Evolutionary conservation across 345 rosid species (phyloP), one percentile per base, ranked within the genome.

Genomic region (Eucalyptus sp.): DNA sequence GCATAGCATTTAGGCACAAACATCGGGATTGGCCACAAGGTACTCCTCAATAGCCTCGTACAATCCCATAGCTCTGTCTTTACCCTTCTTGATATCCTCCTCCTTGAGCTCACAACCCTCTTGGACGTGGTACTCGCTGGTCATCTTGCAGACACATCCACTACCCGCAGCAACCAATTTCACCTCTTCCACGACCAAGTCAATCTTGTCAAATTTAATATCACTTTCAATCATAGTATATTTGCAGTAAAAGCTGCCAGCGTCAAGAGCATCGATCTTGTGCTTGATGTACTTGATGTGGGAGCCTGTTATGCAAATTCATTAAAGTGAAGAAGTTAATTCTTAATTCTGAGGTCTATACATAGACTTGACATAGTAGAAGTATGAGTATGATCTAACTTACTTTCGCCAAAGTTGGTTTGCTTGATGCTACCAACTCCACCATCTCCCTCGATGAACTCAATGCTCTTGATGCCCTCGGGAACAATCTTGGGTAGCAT

Each of bases 21-120:
- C 89, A 20, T 88, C 90, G 33, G 92, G 93, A 37, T 92, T 90
- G 2, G 93, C 91, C 60, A 87, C n/a, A 31, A 92, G 89, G 90
- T 92, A 91, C 2, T 89, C 91, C 48, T 90, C 93, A 29, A 91
- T 43, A 11, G 90, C 90, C 88, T 89, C 89, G n/a, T 49, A 89
- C 50, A 92, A 50, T 20, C 92, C 93, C 76, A 88, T 48, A 27
- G 90, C 89, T 64, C 62, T 89, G 14, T 89, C 87, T 43, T 89
- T 89, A 7, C 89, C 89, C 20, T 80, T 62, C 54, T 80, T 81
- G 58, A 91, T 90, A 14, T 90, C 90, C 49, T 90, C 91, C 20
- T 64, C 89, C 31, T 90, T 89, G 48, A 90, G 89, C 84, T 90
- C 89, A 2, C 51, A 87, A 15, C 84, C 91, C 13, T 43, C 89